Evolutionary conservation across 23 red algal species (phyloP), one percentile per base, ranked within the genome.

Genomic region (Agarophyton chilense): DNA sequence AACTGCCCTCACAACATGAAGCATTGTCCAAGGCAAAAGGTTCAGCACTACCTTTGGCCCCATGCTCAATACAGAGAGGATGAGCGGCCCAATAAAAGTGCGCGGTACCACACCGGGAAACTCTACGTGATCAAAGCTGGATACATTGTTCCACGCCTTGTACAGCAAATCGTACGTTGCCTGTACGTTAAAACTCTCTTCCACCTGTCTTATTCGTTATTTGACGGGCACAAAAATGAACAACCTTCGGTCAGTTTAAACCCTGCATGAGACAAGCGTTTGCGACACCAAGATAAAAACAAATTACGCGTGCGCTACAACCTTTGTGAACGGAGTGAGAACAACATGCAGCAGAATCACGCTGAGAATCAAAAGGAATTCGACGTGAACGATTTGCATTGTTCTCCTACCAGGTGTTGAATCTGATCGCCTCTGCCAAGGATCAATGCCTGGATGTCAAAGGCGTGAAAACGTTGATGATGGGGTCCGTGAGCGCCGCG

Each of bases 121-220:
- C 16, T 79, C 36, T 57, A 82, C 50, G 79, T 98, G 96, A 78
- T 98, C 92, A 81, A 95, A 95, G 33, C 43, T 84, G 1, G 82
- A 78, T 18, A 94, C 47, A 24, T 77, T 29, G 0, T 25, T 28
- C 77, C 67, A 82, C 1, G 75, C 64, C 38, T 84, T 86, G 63
- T 91, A 84, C 33, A 95, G 61, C 25, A 95, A 40, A 38, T 99
- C 97, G 77, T 88, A 90, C 19, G 79, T 70, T 9, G 93, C 93
- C 72, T 99, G 97, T 22, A 96, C 39, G 46, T 96, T 94, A 51
- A 95, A 94, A 41, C 87, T 88, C 88, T 99, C 97, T 55, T 99
- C 93, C 25, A 98, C 95, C 90, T 98, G 74, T 49, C 32, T 10
- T 79, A 10, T 19, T 35, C 50, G 46, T 36, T 14, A 65, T 35